These are phyloP conservation scores for Nephelium lappaceum DNA, from an alignment of 345 rosid genomes.

Conservation along the genomic window DNA sequence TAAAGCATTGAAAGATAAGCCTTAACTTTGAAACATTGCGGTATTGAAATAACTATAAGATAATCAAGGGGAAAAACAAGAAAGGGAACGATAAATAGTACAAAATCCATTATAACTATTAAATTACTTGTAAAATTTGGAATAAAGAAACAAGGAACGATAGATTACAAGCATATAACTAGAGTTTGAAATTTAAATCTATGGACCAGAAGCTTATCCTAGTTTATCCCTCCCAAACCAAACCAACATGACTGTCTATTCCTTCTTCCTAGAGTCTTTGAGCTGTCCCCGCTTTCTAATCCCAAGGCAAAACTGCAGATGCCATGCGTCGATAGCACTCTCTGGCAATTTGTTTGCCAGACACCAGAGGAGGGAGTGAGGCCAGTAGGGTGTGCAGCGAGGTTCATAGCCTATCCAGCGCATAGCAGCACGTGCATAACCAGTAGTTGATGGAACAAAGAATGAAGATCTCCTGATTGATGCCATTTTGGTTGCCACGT, in stretches of 20 bases:
- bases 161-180: not conserved
- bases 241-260: constrained; percentile 27
- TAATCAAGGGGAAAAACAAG: not conserved
- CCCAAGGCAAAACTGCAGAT: constrained; percentile 47
- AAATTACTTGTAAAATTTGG: not conserved
- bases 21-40: no score
- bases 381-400: constrained; percentile 84
- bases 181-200: not conserved
- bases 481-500: constrained; percentile 89
- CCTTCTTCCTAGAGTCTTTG: constrained; percentile 71
- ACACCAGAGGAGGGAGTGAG: constrained; percentile 72
- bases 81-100: not conserved
- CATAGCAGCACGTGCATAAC: constrained; percentile 66
- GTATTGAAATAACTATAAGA: no score
- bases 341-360: constrained; percentile 52
- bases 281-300: constrained; percentile 65
- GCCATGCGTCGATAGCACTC: constrained; percentile 50
- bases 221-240: not conserved
- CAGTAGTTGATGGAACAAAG: constrained; percentile 69
- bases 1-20: not conserved
- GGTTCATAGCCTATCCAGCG: constrained; percentile 71
- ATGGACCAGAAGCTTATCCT: not conserved
- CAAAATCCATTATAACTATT: not conserved
- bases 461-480: constrained; percentile 71
- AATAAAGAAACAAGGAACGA: not conserved